Evolutionary conservation across 768 basidiomycete species (phyloP).

Genomic region (Gymnopilus junonius): DNA sequence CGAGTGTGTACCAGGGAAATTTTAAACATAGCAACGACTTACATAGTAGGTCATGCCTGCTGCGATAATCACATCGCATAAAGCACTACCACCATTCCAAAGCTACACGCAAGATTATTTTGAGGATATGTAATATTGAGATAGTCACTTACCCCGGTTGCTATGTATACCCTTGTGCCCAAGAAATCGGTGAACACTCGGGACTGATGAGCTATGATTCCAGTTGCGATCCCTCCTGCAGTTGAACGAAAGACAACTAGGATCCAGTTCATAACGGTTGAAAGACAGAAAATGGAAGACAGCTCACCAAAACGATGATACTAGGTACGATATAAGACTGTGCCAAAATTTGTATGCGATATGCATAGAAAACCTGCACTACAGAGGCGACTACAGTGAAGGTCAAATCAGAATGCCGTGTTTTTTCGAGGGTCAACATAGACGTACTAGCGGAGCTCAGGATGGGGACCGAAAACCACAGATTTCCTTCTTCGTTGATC

Average conservation of each 20-base stretch:
- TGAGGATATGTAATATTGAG: too few species aligned
- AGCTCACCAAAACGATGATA: constrained; percentile 1
- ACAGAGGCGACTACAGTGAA: constrained; percentile 10
- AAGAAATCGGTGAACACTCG: neutral
- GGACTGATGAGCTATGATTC: neutral
- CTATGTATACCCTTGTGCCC: neutral
- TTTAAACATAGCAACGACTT: neutral
- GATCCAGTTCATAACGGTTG: neutral
- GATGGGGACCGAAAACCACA: constrained; percentile 29
- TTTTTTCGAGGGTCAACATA: neutral
- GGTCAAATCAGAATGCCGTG: neutral
- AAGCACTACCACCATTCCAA: constrained; percentile 16
- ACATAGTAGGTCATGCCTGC: constrained; percentile 20
- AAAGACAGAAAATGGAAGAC: neutral
- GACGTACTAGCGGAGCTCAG: constrained; percentile 22
- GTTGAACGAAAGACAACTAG: constrained; percentile 15
- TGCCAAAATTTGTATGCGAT: constrained; percentile 9
- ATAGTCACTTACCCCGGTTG: neutral
- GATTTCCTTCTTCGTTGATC: constrained; percentile 17
- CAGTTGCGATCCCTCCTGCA: too few species aligned
- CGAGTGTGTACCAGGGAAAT: neutral
- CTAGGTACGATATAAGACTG: constrained; percentile 5
- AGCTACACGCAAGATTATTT: constrained; percentile 1
- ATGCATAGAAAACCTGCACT: constrained; percentile 21
- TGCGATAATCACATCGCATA: constrained; percentile 18